Base-by-base conservation (phyloP, 192 early-diverging fungal species). In the Backusella tuberculispora region DNA sequence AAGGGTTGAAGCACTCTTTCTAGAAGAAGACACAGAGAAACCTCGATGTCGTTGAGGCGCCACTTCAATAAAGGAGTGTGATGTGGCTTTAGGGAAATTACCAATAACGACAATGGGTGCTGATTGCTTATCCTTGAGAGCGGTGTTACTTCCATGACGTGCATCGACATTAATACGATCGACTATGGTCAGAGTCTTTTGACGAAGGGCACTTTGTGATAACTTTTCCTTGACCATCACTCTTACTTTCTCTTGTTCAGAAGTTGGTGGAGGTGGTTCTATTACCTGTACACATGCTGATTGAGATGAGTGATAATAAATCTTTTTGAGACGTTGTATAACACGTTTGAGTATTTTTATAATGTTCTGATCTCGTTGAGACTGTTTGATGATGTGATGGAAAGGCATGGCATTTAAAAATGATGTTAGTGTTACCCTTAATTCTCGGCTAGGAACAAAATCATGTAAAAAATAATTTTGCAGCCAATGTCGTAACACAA, bases 401-500 rank as follows among this genome's bases (percentile, higher is more conserved):
- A 56, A 72, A 24, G 75, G 73, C 63, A 89, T 60, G 0, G 74
- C 67, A 53, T 80, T 86, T 4, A 89, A 70, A 65, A 75, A 81
- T 26, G 65, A 64, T 2, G 79, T 80, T n/a, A 88, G 50, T 4
- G 74, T 82, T 2, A 78, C 63, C 4, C 87, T 75, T 4, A 89
- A 68, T 29, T 67, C 53, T 13, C 79, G 79, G 17, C 72, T 80
- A 5, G 73, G 81, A 66, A 83, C 80, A 66, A 90, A 90, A 60
- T 90, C 88, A 72, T 86, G 83, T 12, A 84, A 75, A 74, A 86
- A 90, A 63, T 88, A 90, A 63, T 88, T 88, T 19, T 84, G 60
- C n/a, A 90, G 76, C 88, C 88, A 90, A 42, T 88, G 87, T 21
- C 88, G 83, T 46, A 90, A 71, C 14, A 83, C 81, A 6, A 90